A percentile compares a stretch with the other conserved stretches of the same genome.
phyloP scores from a whole-genome alignment of 1,284 basidiomycete species.

The Rhodotorula sp. region DNA sequence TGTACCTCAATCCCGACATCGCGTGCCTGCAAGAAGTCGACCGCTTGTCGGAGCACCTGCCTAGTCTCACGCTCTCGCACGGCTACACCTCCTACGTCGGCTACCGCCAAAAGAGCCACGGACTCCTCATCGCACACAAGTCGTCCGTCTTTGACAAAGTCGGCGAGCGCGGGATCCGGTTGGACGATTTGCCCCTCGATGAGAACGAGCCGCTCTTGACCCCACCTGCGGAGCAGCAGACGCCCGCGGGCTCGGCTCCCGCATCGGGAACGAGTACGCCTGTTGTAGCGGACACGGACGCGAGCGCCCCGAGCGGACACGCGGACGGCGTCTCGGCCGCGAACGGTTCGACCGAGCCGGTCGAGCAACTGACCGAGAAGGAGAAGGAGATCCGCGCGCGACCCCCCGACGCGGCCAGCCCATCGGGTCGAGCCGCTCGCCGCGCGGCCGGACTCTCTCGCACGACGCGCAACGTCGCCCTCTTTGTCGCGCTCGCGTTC shows the following conservation, averaged over 20 bases:
- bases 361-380: constrained; percentile 11
- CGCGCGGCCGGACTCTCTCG: constrained; percentile 25
- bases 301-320: not conserved
- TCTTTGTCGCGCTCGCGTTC: constrained; percentile 65
- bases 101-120: constrained; percentile 41
- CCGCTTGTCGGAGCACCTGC: constrained; percentile 47
- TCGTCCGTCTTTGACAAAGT: constrained; percentile 24
- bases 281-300: not conserved
- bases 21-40: constrained; percentile 52
- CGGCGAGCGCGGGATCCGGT: constrained; percentile 33
- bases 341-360: constrained; percentile 1
- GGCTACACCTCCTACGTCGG: constrained; percentile 39
- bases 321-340: not conserved
- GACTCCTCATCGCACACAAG: constrained; percentile 42
- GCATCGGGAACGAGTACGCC: not conserved
- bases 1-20: constrained; percentile 49
- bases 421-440: not conserved
- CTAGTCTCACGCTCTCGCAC: constrained; percentile 27
- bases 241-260: not conserved
- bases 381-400: constrained; percentile 26
- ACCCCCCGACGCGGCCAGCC: constrained; percentile 24
- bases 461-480: constrained; percentile 71
- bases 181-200: constrained; percentile 38
- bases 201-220: constrained; percentile 9
- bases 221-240: not conserved